phyloP scores from a whole-genome alignment of 768 basidiomycete genomes.

The Mrakia frigida region DNA sequence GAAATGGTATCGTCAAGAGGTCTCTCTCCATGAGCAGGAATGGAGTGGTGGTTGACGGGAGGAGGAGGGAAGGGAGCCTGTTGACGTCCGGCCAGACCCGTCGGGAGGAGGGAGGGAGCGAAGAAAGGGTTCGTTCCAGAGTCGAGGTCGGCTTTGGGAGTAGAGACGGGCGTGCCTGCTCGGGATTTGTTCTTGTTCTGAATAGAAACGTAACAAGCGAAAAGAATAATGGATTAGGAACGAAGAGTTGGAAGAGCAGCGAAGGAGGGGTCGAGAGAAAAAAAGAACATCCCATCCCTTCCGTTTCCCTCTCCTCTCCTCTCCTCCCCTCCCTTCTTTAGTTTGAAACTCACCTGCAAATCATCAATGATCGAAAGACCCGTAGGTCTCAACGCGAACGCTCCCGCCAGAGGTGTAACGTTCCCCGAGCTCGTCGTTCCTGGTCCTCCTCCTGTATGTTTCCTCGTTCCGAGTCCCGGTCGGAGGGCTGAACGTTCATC shows the following conservation, averaged over 20 bases:
- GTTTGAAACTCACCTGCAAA: slow-evolving; percentile 16
- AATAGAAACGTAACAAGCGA: not conserved
- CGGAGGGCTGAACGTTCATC: not conserved
- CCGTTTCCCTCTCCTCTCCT: not conserved
- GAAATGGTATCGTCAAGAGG: not conserved
- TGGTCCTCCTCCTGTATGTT: not conserved
- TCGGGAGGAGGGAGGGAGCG: not conserved
- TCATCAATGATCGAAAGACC: slow-evolving; percentile 33
- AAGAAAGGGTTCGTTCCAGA: slow-evolving; percentile 28
- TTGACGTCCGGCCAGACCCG: not conserved
- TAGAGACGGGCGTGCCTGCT: slow-evolving; percentile 2
- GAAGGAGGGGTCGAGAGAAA: too few relatives aligned
- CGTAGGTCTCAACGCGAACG: not conserved
- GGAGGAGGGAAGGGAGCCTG: not conserved
- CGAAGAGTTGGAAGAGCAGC: not conserved
- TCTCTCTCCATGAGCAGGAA: slow-evolving; percentile 2
- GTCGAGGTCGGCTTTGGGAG: slow-evolving; percentile 16
- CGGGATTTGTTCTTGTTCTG: not conserved
- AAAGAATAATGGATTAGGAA: not conserved
- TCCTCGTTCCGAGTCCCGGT: too few relatives aligned
- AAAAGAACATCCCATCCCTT: not conserved
- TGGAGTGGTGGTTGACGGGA: not conserved
- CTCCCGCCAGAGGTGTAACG: not conserved
- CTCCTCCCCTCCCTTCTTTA: not conserved
- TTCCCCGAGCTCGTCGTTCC: not conserved